Conservation (phyloP, 179 eudicot genomes). For the Monotropa hypopitys region DNA sequence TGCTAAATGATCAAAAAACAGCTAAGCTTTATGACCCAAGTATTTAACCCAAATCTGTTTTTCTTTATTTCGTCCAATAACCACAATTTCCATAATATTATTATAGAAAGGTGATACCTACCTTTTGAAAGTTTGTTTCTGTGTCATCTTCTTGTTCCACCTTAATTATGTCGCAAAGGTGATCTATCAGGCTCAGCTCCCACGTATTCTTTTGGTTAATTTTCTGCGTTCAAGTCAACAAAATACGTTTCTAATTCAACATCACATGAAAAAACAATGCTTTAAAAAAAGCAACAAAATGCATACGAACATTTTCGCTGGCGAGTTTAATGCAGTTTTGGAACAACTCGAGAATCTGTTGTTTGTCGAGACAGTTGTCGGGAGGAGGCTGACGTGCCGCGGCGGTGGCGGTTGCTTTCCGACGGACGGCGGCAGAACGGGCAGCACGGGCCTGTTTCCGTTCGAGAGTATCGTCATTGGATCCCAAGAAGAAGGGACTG, state of each 20-base stretch:
- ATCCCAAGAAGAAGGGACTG: conserved; percentile 54
- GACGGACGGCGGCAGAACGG: conserved; percentile 64
- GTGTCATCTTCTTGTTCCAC: conserved; percentile 7
- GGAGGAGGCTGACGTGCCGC: background rate
- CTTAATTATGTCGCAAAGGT: conserved; percentile 10
- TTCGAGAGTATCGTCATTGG: conserved; percentile 72
- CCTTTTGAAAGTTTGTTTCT: conserved; percentile 9
- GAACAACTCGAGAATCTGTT: conserved; percentile 10
- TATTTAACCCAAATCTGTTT: background rate
- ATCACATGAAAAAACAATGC: background rate
- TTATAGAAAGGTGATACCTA: background rate
- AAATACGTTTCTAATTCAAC: background rate
- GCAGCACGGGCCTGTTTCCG: conserved; percentile 86
- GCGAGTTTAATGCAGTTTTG: conserved; percentile 9
- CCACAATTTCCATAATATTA: background rate
- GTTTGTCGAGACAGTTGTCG: conserved; percentile 5
- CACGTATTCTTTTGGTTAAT: conserved; percentile 12
- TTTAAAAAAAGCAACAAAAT: background rate
- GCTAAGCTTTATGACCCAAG: background rate
- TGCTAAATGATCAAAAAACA: too few species aligned
- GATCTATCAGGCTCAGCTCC: conserved; percentile 11
- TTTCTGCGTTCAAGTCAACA: conserved; percentile 3
- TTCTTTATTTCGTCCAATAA: too few species aligned
- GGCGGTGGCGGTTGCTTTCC: conserved; percentile 14
- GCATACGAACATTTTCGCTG: conserved; percentile 6